A percentile compares a stretch with the other conserved stretches of the same genome.
Conservation (phyloP, 305 asterid genomes). For the Fraxinus floribunda region DNA sequence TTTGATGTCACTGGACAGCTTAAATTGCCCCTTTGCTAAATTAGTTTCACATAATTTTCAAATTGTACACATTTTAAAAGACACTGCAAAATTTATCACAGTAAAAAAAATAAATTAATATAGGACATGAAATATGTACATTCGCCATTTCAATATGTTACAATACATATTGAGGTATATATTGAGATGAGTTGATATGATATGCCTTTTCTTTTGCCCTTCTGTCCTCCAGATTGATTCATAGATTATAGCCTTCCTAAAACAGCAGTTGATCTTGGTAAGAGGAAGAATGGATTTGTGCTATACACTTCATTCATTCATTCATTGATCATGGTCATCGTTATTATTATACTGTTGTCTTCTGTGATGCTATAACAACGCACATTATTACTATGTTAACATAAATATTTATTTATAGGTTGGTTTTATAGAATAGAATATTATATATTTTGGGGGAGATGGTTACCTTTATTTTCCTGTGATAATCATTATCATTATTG, state of each 20-base stretch:
- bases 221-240: neutral
- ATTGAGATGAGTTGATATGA: neutral
- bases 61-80: neutral
- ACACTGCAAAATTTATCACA: neutral
- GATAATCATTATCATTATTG: neutral
- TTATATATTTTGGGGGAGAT: neutral
- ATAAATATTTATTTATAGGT: neutral
- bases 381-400: neutral
- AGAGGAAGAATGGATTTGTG: neutral
- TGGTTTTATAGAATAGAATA: neutral
- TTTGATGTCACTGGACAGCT: neutral
- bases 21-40: neutral
- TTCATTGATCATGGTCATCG: neutral
- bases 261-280: neutral
- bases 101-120: neutral
- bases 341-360: neutral
- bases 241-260: neutral
- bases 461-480: neutral
- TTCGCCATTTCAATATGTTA: neutral
- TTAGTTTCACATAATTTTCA: neutral
- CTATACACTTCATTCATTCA: neutral
- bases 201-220: neutral
- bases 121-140: neutral
- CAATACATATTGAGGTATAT: neutral
- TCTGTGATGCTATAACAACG: neutral